Conservation (phyloP, 345 rosid genomes). For the Boechera stricta region DNA sequence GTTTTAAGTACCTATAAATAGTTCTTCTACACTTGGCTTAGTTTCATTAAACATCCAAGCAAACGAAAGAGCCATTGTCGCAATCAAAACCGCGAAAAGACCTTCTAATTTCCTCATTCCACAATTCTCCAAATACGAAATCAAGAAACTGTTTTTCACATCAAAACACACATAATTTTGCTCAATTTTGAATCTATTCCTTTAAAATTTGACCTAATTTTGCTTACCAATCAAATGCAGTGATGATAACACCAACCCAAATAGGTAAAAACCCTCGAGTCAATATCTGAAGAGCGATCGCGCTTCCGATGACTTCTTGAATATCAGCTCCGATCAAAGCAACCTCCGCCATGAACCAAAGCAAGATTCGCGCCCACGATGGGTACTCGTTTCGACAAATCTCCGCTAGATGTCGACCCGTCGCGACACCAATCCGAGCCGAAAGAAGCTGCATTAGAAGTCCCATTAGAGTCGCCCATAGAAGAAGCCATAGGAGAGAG, state of each 20-base stretch:
- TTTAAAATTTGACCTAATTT: background rate
- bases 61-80: slow-evolving; percentile 77
- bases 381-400: slow-evolving; percentile 82
- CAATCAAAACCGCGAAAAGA: slow-evolving; percentile 73
- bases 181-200: background rate
- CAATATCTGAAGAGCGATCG: slow-evolving; percentile 89
- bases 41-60: slow-evolving; percentile 90
- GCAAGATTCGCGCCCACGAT: slow-evolving; percentile 67
- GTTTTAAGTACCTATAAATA: slow-evolving; percentile 56
- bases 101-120: slow-evolving; percentile 86
- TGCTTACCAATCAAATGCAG: slow-evolving; percentile 82
- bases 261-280: slow-evolving; percentile 81
- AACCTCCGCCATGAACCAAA: slow-evolving; percentile 96
- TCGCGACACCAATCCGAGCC: slow-evolving; percentile 87
- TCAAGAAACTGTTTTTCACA: slow-evolving; percentile 62
- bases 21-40: slow-evolving; percentile 75
- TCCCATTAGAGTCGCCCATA: slow-evolving; percentile 92
- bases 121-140: slow-evolving; percentile 74
- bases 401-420: slow-evolving; percentile 93
- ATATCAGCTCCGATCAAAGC: slow-evolving; percentile 94
- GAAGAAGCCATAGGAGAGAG: slow-evolving; percentile 82
- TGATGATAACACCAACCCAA: slow-evolving; percentile 88
- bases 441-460: slow-evolving; percentile 80
- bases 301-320: slow-evolving; percentile 95
- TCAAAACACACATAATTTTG: background rate